Base-by-base conservation (phyloP, 2,329 filamentous ascomycete genomes). In the Botryotinia narcissicola region DNA sequence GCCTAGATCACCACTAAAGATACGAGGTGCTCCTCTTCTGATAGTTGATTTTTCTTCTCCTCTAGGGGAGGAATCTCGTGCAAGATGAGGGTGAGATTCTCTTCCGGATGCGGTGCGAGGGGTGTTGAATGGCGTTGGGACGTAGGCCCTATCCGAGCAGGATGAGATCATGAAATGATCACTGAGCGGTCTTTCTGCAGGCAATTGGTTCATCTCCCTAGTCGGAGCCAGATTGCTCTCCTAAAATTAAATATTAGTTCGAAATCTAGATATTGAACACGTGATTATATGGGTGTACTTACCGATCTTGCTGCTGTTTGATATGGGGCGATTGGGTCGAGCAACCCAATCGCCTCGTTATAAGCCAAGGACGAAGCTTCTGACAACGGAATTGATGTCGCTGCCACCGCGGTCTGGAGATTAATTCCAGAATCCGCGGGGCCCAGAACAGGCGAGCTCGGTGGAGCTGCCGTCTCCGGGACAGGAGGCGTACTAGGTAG, bases 71-170 rank as follows among this genome's bases (percentile, higher is more conserved):
- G 61, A 51, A n/a, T 10, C 40, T 42, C 44, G n/a, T 20, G 54
- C 16, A 8, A 51, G 40, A 35, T 37, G 32, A 14, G 32, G 29
- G 42, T 22, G 32, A 14, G 32, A 68, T 3, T 69, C 66, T 69
- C 16, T 37, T 48, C 14, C 3, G 9, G 29, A 37, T 12, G 22
- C 42, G 8, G 32, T 40, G 29, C n/a, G 66, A 44, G 61, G 69
- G 0, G 68, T 64, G 10, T 73, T 73, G 32, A 60, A 72, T 48
- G 72, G 60, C 3, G 68, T 72, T 25, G 72, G 61, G 16, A 72
- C 48, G 32, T 67, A 61, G 25, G 60, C 29, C 29, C 16, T 66
- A 4, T 61, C 20, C 9, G 72, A 67, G 51, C 69, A 73, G 16
- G 69, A 72, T 3, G 72, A 72, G 16, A 72, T 57, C 51, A 29